Evolutionary conservation across 2,329 filamentous ascomycete species (phyloP).

Genomic region (Ramichloridium luteum): DNA sequence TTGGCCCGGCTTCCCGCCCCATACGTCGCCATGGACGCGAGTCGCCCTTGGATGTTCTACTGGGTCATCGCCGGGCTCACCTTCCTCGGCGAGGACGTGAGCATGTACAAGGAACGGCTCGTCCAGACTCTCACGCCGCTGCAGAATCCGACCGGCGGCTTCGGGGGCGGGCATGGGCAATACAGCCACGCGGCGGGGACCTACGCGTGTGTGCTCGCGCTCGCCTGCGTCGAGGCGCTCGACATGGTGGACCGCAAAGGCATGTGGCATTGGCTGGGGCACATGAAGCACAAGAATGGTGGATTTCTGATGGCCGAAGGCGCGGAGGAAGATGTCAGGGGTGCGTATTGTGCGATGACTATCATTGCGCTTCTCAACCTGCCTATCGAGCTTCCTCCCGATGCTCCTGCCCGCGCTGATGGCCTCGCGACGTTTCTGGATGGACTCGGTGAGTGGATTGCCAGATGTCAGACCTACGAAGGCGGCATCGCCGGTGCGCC

Average conservation of each 20-base stretch:
- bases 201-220: constrained; percentile 69
- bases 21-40: constrained; percentile 70
- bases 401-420: constrained; percentile 53
- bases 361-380: constrained; percentile 73
- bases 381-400: constrained; percentile 63
- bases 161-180: constrained; percentile 89
- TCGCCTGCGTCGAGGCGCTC: constrained; percentile 65
- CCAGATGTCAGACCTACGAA: constrained; percentile 86
- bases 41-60: constrained; percentile 86
- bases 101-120: constrained; percentile 50
- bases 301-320: constrained; percentile 80
- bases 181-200: constrained; percentile 77
- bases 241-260: constrained; percentile 66
- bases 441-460: constrained; percentile 66
- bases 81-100: constrained; percentile 62
- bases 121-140: constrained; percentile 62
- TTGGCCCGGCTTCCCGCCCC: constrained; percentile 51
- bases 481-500: constrained; percentile 82
- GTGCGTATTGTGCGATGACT: constrained; percentile 82
- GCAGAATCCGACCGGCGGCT: constrained; percentile 75
- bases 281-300: constrained; percentile 73
- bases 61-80: constrained; percentile 72
- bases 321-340: constrained; percentile 88
- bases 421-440: constrained; percentile 57
- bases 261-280: constrained; percentile 85